Evolutionary conservation across 176 grass and related monocot genomes (phyloP).

Genomic region (Hordeum marinum): DNA sequence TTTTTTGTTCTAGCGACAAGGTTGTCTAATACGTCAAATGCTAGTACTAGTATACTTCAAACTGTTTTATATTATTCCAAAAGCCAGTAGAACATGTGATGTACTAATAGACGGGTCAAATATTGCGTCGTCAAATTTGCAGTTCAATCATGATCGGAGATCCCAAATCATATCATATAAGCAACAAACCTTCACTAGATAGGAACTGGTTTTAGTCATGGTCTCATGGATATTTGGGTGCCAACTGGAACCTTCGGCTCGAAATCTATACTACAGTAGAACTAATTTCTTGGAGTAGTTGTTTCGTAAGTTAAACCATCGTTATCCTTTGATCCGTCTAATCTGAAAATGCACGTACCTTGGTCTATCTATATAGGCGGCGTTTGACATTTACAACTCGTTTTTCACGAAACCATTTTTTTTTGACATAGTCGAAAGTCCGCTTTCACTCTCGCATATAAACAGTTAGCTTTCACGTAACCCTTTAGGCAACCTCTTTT

Average conservation of each 20-base stretch:
- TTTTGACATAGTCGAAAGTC: not conserved
- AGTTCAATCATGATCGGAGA: not conserved
- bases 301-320: not conserved
- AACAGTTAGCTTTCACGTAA: not conserved
- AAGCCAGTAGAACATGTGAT: not conserved
- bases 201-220: not conserved
- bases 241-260: not conserved
- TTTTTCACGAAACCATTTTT: not conserved
- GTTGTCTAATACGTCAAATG: not conserved
- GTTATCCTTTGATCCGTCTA: not conserved
- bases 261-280: not conserved
- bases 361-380: not conserved
- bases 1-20: not conserved
- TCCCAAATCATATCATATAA: not conserved
- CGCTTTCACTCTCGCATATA: no score
- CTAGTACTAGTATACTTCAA: no score
- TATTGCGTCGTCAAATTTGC: not conserved
- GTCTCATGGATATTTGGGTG: not conserved
- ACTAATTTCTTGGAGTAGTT: not conserved
- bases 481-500: not conserved
- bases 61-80: not conserved
- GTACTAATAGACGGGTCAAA: not conserved
- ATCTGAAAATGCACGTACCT: not conserved
- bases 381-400: not conserved
- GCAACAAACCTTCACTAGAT: not conserved